Evolutionary conservation across 2,329 filamentous ascomycete genomes (phyloP), one percentile per base, ranked within the genome.

Genomic region (Colletotrichum sansevieriae): DNA sequence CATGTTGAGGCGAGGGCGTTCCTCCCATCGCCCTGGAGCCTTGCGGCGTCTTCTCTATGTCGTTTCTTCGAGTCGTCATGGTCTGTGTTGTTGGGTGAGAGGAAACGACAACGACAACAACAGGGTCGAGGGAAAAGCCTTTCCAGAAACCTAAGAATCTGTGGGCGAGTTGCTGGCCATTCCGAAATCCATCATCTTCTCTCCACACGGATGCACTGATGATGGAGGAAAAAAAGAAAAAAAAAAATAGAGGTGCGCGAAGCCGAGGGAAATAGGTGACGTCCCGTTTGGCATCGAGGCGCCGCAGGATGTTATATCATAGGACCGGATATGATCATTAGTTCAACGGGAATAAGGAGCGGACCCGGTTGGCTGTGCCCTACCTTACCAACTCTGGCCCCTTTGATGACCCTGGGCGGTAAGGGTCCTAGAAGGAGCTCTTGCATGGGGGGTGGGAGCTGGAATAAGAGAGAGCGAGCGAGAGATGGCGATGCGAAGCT

Each of bases 271-370:
- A 29, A 44, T 20, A 33, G 37, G 18, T 49, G 63, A 51, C 43
- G 33, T 44, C 33, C 39, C 8, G 13, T 43, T 59, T 46, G 33
- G 18, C 44, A 46, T 54, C 52, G 51, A 68, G 51, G 41, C 62
- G 41, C 33, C 44, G 51, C 20, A 46, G 63, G 44, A 63, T 59
- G 33, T 68, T 29, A 47, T 57, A 65, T 61, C 52, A 51, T 62
- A 71, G 61, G 51, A 41, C 63, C 69, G 69, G 63, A 59, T 56
- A 63, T 54, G 56, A 51, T 37, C 46, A 37, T 44, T 20, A 35
- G 35, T 22, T 49, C 22, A 43, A 55, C 66, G 62, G 57, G 51
- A 66, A 70, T 70, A 71, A 70, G 59, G 46, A n/a, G 44, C 25
- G 39, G 20, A 55, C 25, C 39, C 39, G 43, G 47, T 41, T 35